A percentile compares a stretch with the other conserved stretches of the same genome.
Evolutionary conservation across 2,329 filamentous ascomycete genomes (phyloP).

Genomic region (Septoria petroselini): DNA sequence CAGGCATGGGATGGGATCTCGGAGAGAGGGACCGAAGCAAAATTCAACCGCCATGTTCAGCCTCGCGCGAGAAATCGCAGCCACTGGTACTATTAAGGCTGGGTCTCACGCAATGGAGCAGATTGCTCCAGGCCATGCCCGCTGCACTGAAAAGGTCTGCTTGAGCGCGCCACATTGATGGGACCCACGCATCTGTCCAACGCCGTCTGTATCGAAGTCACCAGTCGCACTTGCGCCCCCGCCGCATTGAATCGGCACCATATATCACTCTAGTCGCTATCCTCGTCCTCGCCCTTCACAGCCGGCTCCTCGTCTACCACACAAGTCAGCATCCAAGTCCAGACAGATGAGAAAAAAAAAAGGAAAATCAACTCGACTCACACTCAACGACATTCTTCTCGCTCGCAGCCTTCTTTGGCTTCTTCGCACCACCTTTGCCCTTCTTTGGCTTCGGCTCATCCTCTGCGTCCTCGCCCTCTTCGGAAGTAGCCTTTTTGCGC

Average conservation of each 20-base stretch:
- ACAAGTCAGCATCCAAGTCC: neutral
- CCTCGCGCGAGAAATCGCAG: neutral
- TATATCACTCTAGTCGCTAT: neutral
- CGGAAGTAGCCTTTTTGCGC: conserved; percentile 12
- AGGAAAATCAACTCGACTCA: neutral
- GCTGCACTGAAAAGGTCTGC: neutral
- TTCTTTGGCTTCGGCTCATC: conserved; percentile 18
- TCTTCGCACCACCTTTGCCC: conserved; percentile 3
- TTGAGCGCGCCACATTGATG: too few relatives aligned
- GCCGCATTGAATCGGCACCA: neutral
- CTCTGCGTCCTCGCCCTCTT: conserved; percentile 11
- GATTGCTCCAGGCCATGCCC: neutral
- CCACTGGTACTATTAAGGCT: neutral
- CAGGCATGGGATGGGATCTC: neutral
- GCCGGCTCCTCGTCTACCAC: conserved; percentile 9
- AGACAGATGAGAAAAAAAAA: too few relatives aligned
- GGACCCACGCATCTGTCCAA: too few relatives aligned
- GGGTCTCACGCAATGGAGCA: neutral
- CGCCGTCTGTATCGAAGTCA: neutral
- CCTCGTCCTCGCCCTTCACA: conserved; percentile 11
- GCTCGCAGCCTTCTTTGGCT: conserved; percentile 1
- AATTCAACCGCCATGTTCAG: neutral
- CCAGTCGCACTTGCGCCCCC: neutral
- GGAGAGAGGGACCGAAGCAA: neutral
- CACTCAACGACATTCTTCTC: conserved; percentile 13